Percentiles rank a stretch among this genome's conserved stretches.
Evolutionary conservation across 176 grass and related monocot species (phyloP).

Genomic region (Triticum dicoccoides): DNA sequence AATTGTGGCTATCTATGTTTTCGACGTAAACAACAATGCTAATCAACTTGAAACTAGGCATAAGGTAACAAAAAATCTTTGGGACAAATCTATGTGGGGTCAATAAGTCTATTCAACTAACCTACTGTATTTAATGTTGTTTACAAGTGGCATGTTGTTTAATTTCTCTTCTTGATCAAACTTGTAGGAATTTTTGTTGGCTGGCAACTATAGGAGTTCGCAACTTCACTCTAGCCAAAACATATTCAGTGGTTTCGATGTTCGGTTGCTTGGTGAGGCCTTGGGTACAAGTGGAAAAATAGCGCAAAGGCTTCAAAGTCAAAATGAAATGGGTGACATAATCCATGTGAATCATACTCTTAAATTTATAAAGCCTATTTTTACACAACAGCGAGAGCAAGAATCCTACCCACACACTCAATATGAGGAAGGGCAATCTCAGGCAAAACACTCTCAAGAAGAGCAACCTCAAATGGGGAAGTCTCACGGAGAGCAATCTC

Average conservation of each 20-base stretch:
- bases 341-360: constrained; percentile 29
- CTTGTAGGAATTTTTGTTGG: constrained; percentile 41
- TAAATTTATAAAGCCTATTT: neutral
- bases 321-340: constrained; percentile 27
- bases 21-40: neutral
- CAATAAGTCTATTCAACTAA: neutral
- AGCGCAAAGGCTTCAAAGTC: constrained; percentile 28
- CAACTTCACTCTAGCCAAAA: neutral
- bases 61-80: neutral
- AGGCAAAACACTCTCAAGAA: neutral
- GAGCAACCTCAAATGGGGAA: neutral
- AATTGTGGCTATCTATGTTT: constrained; percentile 24
- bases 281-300: constrained; percentile 23
- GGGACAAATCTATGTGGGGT: neutral
- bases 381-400: neutral
- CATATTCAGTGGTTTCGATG: constrained; percentile 33
- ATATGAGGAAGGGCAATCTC: neutral
- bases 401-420: neutral
- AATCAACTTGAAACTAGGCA: neutral
- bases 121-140: neutral
- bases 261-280: constrained; percentile 10
- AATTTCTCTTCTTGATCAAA: neutral
- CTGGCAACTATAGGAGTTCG: constrained; percentile 18
- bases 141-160: neutral
- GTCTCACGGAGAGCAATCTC: too few relatives aligned